Evolutionary conservation across 768 basidiomycete genomes (phyloP).

Genomic region (Xerocomus brunneocitrinus): DNA sequence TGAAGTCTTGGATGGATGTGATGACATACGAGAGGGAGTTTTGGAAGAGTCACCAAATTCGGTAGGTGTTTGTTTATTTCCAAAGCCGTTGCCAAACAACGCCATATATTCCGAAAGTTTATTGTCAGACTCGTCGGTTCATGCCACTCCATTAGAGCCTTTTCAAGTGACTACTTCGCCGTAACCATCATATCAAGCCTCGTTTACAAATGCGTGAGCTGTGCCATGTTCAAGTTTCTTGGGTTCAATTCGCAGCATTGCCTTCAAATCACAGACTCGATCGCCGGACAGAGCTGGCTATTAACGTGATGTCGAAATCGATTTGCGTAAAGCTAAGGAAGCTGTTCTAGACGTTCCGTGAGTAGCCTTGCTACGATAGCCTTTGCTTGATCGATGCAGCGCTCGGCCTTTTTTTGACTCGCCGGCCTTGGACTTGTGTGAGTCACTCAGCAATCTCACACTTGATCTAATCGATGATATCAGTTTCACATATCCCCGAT

Average conservation of each 20-base stretch:
- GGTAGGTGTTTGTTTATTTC: slow-evolving; percentile 28
- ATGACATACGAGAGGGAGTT: neutral
- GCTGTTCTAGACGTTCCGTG: neutral
- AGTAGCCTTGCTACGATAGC: neutral
- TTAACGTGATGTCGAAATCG: neutral
- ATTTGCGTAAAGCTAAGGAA: neutral
- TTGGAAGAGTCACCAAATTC: slow-evolving; percentile 4
- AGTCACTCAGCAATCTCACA: neutral
- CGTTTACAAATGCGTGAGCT: neutral
- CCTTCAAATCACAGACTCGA: neutral
- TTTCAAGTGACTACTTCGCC: neutral
- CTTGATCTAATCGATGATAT: slow-evolving; percentile 3
- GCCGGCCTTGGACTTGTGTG: neutral
- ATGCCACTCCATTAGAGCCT: too few species aligned
- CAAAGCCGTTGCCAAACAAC: slow-evolving; percentile 27
- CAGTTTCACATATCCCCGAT: slow-evolving; percentile 10
- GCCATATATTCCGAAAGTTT: neutral
- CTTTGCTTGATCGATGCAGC: neutral
- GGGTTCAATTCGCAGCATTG: too few species aligned
- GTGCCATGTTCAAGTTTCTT: too few species aligned
- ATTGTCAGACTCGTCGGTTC: neutral
- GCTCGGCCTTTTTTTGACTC: neutral
- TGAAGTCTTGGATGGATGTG: neutral
- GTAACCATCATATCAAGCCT: neutral
- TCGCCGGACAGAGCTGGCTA: too few species aligned